Evolutionary conservation across 352 stramenopile species (phyloP), one percentile per base, ranked within the genome.

Genomic region (Globisporangium spinosum): DNA sequence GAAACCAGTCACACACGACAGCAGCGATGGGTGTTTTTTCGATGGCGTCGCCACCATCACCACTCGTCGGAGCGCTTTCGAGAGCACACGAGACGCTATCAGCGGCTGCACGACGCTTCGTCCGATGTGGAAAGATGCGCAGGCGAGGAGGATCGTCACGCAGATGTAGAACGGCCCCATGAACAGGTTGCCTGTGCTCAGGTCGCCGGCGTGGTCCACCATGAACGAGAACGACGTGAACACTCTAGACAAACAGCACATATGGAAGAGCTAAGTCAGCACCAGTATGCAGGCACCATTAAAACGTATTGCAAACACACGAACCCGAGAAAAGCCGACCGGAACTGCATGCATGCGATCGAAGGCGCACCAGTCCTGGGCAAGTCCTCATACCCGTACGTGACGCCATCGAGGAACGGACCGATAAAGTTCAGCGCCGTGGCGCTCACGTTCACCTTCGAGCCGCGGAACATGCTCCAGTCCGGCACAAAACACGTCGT

Each of bases 151-250:
- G 54, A 91, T 75, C 4, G 86, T 87, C 6, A 20, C 65, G 35
- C 74, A 77, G 8, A 95, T 82, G 70, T 95, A 95, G 1, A 92
- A 38, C 13, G 78, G 77, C 1, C 86, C 88, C 0, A 70, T 65
- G 8, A 78, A 49, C 25, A 83, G 59, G 51, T 64, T 83, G 6
- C 53, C 35, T 0, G 68, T 64, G 57, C 82, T 91, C 9, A 95
- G 76, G 54, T 94, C 88, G 2, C 88, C 85, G 1, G 88, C 88
- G 59, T 95, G 88, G 68, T 95, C 88, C 5, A 80, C 83, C 88
- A 95, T 95, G 76, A 91, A 95, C 63, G 86, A 88, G 62, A 89
- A 95, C n/a, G 86, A 94, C 53, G 88, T 95, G 63, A 95, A 93
- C 15, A 93, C 88, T 1, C 88, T 95, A 54, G 15, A 71, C 20